Base-by-base conservation (phyloP, 1,139 yeast species). In the Diutina siamensis region DNA sequence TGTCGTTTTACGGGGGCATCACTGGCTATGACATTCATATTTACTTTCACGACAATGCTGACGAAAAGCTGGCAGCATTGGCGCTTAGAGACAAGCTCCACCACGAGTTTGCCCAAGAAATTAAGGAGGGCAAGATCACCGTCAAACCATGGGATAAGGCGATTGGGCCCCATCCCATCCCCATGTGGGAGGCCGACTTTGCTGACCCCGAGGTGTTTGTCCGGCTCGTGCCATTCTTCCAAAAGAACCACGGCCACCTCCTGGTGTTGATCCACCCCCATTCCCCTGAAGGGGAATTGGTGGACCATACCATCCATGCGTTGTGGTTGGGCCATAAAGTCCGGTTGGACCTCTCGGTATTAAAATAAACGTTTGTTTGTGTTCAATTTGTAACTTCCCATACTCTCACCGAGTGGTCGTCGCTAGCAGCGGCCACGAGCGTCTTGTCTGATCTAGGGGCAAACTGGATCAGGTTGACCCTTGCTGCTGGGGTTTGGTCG, bases 91-190 rank as follows among this genome's bases (percentile, higher is more conserved):
- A 65, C 20, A 60, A 65, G 47, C 65, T 76, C 7, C 55, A 55
- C 35, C 46, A 52, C 41, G 78, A 74, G 44, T 77, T 77, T 53
- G 64, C 67, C 5, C 47, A 56, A 10, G 80, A 76, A 47, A 60
- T 78, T 20, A 67, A 58, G 15, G 53, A 55, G 1, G 78, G 76
- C 2, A 59, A 61, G 31, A 60, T 75, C 22, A 52, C 78, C 45
- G 67, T 75, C 4, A 67, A 67, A 50, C 61, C 74, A 44, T 72
- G 75, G 68, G 74, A 73, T 44, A 59, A 60, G 45, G 73, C 79
- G 20, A 59, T 78, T 44, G 83, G 83, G 0, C 83, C 83, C 0
- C 83, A 78, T 52, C 78, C 81, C 0, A 57, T 66, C 22, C 57
- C 56, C 48, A 68, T 68, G 73, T 68, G 67, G 64, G 74, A 68